Base-by-base conservation (phyloP, 805 yeast species). In the Dipodascus albidus region DNA sequence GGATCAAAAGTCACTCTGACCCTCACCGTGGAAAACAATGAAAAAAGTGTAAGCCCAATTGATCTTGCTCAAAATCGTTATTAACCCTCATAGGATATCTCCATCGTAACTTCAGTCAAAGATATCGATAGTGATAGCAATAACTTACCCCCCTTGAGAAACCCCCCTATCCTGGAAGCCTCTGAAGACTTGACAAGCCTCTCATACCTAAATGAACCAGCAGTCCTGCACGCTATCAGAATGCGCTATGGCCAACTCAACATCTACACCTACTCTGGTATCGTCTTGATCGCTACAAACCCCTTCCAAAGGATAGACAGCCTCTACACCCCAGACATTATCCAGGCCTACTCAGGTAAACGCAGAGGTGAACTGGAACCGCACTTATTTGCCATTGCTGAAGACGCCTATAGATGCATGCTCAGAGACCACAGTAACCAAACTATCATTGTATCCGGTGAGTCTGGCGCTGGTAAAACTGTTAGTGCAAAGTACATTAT, bases 381-480 rank as follows among this genome's bases (percentile, higher is more conserved):
- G 3, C 99, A 91, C 74, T 74, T 91, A 65, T 91, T 91, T 69
- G 96, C 97, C 48, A 91, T 91, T 61, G 98, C 99, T 23, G 98
- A 90, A 69, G 97, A 93, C 64, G 97, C 98, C 3, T 90, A 89
- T 67, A 78, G 96, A 62, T 84, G 95, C 65, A 91, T 91, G 99
- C 85, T 86, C 63, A 77, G 83, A 50, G 95, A 88, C 62, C 74
- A 79, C 44, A 76, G 80, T 61, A 90, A 91, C 71, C 99, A 91
- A 71, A 91, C 99, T 1, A 90, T 91, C 58, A 96, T 91, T 17
- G 98, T 91, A 17, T 82, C 90, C 61, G 99, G 99, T 71, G 99
- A 91, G 71, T 87, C 96, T 3, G 99, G 99, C 70, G 98, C 99
- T 24, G 99, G 99, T 69, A 93, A 91, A 64, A 93, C 98, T 2